Base-by-base conservation (phyloP, 2,329 filamentous ascomycete genomes). In the Cercospora sp. region DNA sequence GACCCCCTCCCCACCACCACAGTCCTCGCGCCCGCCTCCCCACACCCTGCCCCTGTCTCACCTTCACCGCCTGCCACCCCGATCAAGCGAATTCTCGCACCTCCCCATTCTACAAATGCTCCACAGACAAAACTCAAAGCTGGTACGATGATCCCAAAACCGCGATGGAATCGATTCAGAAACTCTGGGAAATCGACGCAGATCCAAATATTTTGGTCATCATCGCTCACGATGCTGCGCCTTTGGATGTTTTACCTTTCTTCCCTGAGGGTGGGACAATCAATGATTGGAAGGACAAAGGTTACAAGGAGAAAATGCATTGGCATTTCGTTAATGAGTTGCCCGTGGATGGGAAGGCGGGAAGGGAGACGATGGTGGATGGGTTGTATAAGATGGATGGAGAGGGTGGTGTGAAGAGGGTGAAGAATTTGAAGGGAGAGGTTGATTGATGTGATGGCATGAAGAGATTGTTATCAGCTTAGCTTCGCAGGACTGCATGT, bases 301-400 rank as follows among this genome's bases (percentile, higher is more conserved):
- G 72, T 2, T 71, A 63, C 24, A 73, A 73, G 63, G 68, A 70
- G 67, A 57, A 51, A 37, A 72, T 73, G 69, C 71, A 73, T 63
- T 74, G 72, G 72, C 61, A 71, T 49, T 74, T 74, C 60, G 65
- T 74, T 30, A 72, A 73, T 49, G 72, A 74, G 67, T 49, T 74
- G 61, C 72, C 72, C 13, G 65, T 63, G 9, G 65, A 70, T 13
- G 69, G 72, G n/a, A 66, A 69, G 28, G 37, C 43, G 5, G 64
- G 51, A 1, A 62, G 65, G 24, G 67, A 62, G 8, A 53, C 69
- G 40, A 53, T 72, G 55, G 60, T 66, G 1, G 72, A 74, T 68
- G 72, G 72, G 12, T 57, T 74, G 21, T 74, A 72, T 62, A 34
- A 21, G 30, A 63, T 61, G 37, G 63, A 67, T 49, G 72, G 70